These are phyloP conservation scores for Alternaria viburni DNA, from an alignment of 2,329 filamentous ascomycete species.

Conservation along the genomic window DNA sequence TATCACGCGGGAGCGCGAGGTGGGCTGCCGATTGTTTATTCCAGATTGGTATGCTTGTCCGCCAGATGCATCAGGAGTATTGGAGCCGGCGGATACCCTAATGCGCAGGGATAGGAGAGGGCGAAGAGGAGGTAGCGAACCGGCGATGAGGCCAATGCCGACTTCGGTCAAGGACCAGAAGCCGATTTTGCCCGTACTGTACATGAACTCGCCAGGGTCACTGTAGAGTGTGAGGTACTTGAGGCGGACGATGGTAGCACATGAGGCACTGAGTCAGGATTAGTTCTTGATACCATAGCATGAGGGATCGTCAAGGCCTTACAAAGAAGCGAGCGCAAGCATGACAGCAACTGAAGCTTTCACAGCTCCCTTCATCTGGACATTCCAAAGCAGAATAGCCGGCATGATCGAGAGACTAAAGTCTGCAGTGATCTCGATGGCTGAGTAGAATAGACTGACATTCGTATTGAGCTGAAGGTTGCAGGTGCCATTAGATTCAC, in stretches of 20 bases:
- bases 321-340: constrained; percentile 52
- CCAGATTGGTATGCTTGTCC: constrained; percentile 14
- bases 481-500: constrained; percentile 25
- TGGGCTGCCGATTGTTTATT: not conserved
- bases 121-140: constrained; percentile 53
- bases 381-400: constrained; percentile 27
- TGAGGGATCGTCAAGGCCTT: constrained; percentile 16
- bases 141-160: constrained; percentile 56
- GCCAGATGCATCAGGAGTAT: constrained; percentile 29
- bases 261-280: constrained; percentile 39
- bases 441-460: constrained; percentile 28
- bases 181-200: constrained; percentile 50
- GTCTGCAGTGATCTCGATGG: constrained; percentile 27
- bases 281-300: not conserved
- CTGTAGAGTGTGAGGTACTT: constrained; percentile 52
- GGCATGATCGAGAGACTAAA: constrained; percentile 28
- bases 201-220: constrained; percentile 51
- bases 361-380: constrained; percentile 44
- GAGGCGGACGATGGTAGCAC: constrained; percentile 50
- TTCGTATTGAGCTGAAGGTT: constrained; percentile 28
- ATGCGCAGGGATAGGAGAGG: constrained; percentile 46
- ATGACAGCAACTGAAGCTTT: constrained; percentile 51
- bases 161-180: constrained; percentile 56
- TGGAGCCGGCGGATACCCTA: constrained; percentile 15
- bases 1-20: constrained; percentile 13